Evolutionary conservation across 805 yeast species (phyloP), one percentile per base, ranked within the genome.

Genomic region (Cyberlindnera mycetangii): DNA sequence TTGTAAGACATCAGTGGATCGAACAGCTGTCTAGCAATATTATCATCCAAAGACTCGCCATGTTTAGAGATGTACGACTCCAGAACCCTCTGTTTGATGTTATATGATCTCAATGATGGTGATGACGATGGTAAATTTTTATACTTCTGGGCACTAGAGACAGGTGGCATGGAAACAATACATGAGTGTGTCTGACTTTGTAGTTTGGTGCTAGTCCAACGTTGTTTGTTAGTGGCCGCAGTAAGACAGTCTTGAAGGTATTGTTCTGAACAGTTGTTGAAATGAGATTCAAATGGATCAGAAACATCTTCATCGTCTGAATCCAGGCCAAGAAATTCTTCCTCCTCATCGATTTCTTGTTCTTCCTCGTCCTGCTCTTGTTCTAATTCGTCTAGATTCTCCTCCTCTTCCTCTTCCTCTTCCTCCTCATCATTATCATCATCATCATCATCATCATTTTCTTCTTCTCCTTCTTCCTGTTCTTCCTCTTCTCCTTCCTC

Each of bases 261-360:
- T 2, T 47, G 30, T 31, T 66, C 68, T 3, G 65, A 36, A 10
- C 76, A 68, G 17, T 69, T 65, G 38, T 81, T 83, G 63, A 85
- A 90, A 61, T 90, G 98, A 11, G 66, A 58, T 49, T 85, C 86
- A 54, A 86, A 89, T 0, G 95, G 87, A 65, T 92, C 97, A 7
- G 64, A 60, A 10, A 67, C 72, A 37, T 65, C 69, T 30, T 71
- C 71, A 17, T 61, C 67, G 22, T 61, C 66, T 7, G 45, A 41
- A 21, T 35, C 46, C 6, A 46, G 11, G 2, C 47, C 47, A 14
- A 46, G 44, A 24, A 35, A 46, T 9, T 57, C 67, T 16, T 49
- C 61, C 36, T 56, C 69, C 15, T 65, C 50, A 55, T 60, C 58
- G 31, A 54, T 53, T 39, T 61, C 62, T 32, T 54, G 56, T 37